phyloP scores from a whole-genome alignment of 345 rosid species.

The Salix caprea region DNA sequence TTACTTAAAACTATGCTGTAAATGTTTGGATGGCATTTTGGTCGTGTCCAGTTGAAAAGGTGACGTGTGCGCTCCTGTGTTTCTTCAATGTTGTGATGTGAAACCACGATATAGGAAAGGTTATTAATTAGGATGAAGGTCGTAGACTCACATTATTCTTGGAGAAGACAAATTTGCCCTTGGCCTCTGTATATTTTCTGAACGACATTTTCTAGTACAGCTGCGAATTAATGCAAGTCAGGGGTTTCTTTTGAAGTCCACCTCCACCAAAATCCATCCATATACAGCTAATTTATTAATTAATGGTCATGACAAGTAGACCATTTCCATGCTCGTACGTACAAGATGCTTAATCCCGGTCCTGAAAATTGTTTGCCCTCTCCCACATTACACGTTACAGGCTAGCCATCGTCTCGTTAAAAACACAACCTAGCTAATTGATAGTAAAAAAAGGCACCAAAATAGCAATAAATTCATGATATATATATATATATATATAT shows the following conservation, averaged over 20 bases:
- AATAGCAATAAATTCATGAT: slow-evolving; percentile 28
- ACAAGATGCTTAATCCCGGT: slow-evolving; percentile 16
- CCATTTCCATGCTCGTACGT: slow-evolving; percentile 64
- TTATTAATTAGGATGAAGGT: background rate
- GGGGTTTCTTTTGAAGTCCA: slow-evolving; percentile 39
- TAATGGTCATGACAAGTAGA: background rate
- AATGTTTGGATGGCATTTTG: background rate
- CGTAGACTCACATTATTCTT: background rate
- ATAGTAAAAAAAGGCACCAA: slow-evolving; percentile 42
- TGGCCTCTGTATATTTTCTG: too few relatives aligned
- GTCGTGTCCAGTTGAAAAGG: background rate
- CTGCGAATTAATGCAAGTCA: slow-evolving; percentile 36
- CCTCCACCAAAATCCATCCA: background rate
- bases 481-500: background rate
- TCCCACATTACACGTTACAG: background rate
- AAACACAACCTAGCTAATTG: background rate
- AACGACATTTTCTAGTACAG: background rate
- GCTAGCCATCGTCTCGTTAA: background rate
- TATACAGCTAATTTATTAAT: background rate
- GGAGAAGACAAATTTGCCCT: slow-evolving; percentile 4
- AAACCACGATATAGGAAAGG: too few relatives aligned
- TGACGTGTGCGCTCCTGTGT: background rate
- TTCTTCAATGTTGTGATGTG: background rate
- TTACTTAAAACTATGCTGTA: too few relatives aligned
- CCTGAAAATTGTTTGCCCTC: background rate